Evolutionary conservation across 176 grass and related monocot genomes (phyloP).

Genomic region (Miscanthus lutarioriparius): DNA sequence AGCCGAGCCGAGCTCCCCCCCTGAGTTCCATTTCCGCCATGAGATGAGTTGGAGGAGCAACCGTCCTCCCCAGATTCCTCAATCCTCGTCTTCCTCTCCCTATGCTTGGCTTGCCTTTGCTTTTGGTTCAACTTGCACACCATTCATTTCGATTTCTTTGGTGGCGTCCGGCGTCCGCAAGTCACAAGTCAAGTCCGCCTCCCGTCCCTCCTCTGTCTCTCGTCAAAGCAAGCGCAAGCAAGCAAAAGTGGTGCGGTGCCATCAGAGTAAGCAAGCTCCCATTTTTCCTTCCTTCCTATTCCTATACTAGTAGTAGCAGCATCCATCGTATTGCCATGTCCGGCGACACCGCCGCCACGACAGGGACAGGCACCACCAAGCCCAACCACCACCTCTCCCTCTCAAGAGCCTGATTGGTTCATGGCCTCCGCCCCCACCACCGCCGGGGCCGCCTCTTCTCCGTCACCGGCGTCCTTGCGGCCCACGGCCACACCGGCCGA

Average conservation of each 20-base stretch:
- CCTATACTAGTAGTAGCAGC: not conserved
- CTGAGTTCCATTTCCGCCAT: not conserved
- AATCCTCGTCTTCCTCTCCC: not conserved
- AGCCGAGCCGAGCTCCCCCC: not conserved
- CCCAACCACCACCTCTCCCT: not conserved
- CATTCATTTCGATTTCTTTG: not conserved
- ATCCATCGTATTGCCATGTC: not conserved
- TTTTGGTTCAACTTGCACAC: not conserved
- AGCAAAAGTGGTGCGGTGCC: not conserved
- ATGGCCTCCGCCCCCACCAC: slow-evolving; percentile 15
- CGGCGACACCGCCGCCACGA: not conserved
- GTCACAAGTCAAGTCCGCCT: not conserved
- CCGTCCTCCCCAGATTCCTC: not conserved
- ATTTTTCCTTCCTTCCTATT: not conserved
- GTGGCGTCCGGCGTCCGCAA: not conserved
- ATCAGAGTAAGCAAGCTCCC: not conserved
- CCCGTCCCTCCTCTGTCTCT: not conserved
- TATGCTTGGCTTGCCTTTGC: not conserved
- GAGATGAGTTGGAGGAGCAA: not conserved
- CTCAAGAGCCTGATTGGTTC: not conserved
- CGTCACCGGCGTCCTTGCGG: slow-evolving; percentile 33
- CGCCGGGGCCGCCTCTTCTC: slow-evolving; percentile 5
- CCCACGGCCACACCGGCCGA: slow-evolving; percentile 42
- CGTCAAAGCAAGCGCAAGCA: not conserved
- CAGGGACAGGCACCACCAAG: not conserved